Conservation (phyloP, 495 filamentous ascomycete species). For the Penicillium taxi region DNA sequence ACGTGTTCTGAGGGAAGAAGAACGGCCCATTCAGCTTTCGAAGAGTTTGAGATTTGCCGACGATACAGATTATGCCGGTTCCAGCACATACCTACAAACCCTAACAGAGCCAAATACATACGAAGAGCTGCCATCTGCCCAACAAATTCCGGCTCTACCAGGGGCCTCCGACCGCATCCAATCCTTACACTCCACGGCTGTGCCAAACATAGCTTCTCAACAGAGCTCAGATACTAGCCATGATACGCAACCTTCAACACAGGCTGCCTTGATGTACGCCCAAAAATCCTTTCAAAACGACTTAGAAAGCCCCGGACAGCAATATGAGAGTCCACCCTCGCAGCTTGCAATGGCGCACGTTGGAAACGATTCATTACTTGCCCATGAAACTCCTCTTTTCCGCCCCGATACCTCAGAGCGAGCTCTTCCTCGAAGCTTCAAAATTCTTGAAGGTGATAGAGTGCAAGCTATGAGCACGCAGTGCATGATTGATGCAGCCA, state of each 20-base stretch:
- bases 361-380: slow-evolving; percentile 11
- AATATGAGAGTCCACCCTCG: slow-evolving; percentile 9
- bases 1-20: background rate
- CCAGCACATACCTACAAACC: slow-evolving; percentile 1
- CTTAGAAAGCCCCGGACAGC: slow-evolving; percentile 25
- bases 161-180: slow-evolving; percentile 25
- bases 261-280: slow-evolving; percentile 41
- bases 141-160: slow-evolving; percentile 20
- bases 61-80: slow-evolving; percentile 5
- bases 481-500: slow-evolving; percentile 42
- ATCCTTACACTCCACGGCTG: slow-evolving; percentile 33
- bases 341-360: slow-evolving; percentile 11
- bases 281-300: slow-evolving; percentile 43
- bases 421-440: slow-evolving; percentile 1
- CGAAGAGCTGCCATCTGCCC: slow-evolving; percentile 36
- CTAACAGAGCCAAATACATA: slow-evolving; percentile 19
- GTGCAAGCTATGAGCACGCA: slow-evolving; percentile 40
- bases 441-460: slow-evolving; percentile 7
- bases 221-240: slow-evolving; percentile 13
- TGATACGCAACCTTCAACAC: slow-evolving; percentile 40
- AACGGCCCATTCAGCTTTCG: slow-evolving; percentile 1
- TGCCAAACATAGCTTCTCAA: slow-evolving; percentile 19
- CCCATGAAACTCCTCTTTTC: slow-evolving; percentile 32
- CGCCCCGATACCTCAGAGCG: slow-evolving; percentile 11
- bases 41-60: slow-evolving; percentile 15